Evolutionary conservation across 345 rosid species (phyloP).

Genomic region (Sisymbrium altissimum): DNA sequence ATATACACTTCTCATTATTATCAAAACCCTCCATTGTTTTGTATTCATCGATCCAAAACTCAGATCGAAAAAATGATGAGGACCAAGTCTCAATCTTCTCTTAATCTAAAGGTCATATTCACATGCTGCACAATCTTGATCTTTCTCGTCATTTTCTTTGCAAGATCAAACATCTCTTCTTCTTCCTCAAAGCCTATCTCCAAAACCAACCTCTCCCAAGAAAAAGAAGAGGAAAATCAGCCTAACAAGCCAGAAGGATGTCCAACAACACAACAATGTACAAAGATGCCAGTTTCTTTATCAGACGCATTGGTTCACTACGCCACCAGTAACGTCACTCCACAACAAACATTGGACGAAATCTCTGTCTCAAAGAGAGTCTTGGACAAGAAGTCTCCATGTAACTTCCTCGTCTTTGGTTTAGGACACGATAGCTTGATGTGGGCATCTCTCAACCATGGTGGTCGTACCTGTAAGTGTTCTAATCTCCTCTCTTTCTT

Average conservation of each 20-base stretch:
- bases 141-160: slow-evolving; percentile 16
- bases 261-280: slow-evolving; percentile 43
- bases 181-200: slow-evolving; percentile 19
- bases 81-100: slow-evolving; percentile 23
- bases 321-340: slow-evolving; percentile 77
- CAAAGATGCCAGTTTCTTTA: slow-evolving; percentile 54
- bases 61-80: neutral
- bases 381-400: slow-evolving; percentile 68
- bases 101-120: slow-evolving; percentile 32
- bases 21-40: neutral
- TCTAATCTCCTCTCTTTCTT: slow-evolving; percentile 2
- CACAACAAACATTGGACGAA: slow-evolving; percentile 81
- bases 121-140: slow-evolving; percentile 26
- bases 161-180: slow-evolving; percentile 30
- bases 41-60: neutral
- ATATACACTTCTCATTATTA: neutral
- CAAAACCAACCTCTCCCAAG: slow-evolving; percentile 19
- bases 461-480: slow-evolving; percentile 62
- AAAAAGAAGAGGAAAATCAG: slow-evolving; percentile 2
- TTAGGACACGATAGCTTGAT: slow-evolving; percentile 90
- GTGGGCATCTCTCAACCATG: slow-evolving; percentile 88
- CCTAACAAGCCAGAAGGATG: slow-evolving; percentile 19
- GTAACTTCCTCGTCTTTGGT: slow-evolving; percentile 92
- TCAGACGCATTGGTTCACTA: slow-evolving; percentile 80
- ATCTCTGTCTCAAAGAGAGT: slow-evolving; percentile 63